Conservation (phyloP, 176 grass and related monocot species). For the Puya raimondii region DNA sequence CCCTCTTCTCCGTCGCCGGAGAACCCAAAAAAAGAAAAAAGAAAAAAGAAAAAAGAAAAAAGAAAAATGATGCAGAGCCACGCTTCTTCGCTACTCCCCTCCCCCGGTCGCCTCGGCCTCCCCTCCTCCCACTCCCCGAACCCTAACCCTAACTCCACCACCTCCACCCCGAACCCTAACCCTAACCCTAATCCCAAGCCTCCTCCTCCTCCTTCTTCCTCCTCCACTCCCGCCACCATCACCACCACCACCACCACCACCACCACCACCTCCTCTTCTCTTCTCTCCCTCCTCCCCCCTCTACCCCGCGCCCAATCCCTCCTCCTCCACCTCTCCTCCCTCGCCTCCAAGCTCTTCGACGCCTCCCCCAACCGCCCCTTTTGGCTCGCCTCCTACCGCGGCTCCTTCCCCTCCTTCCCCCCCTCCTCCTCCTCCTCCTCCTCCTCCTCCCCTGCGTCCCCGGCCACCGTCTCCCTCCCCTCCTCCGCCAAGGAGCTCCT, state of each 20-base stretch:
- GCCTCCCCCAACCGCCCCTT: slow-evolving; percentile 57
- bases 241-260: not conserved
- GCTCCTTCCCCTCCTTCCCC: slow-evolving; percentile 59
- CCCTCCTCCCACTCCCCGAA: slow-evolving; percentile 23
- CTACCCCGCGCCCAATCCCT: slow-evolving; percentile 81
- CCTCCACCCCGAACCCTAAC: slow-evolving; percentile 8
- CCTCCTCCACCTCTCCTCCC: slow-evolving; percentile 58
- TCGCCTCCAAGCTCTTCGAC: slow-evolving; percentile 82
- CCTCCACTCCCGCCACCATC: not conserved
- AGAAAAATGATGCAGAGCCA: slow-evolving; percentile 47
- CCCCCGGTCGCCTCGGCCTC: slow-evolving; percentile 67
- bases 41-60: too few species aligned
- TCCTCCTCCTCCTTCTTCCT: not conserved
- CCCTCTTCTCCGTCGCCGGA: too few species aligned
- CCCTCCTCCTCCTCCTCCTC: slow-evolving; percentile 30
- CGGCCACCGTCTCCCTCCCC: not conserved
- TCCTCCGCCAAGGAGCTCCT: slow-evolving; percentile 66
- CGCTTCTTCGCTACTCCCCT: slow-evolving; percentile 40
- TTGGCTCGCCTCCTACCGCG: slow-evolving; percentile 77
- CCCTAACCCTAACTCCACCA: slow-evolving; percentile 15
- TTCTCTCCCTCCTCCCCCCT: slow-evolving; percentile 80
- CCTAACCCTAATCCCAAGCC: slow-evolving; percentile 42
- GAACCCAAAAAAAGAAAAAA: too few species aligned
- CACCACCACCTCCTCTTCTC: slow-evolving; percentile 39
- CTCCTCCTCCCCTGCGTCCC: slow-evolving; percentile 14